Base-by-base conservation (phyloP, 2,329 filamentous ascomycete species). In the Xylariaceae sp. region DNA sequence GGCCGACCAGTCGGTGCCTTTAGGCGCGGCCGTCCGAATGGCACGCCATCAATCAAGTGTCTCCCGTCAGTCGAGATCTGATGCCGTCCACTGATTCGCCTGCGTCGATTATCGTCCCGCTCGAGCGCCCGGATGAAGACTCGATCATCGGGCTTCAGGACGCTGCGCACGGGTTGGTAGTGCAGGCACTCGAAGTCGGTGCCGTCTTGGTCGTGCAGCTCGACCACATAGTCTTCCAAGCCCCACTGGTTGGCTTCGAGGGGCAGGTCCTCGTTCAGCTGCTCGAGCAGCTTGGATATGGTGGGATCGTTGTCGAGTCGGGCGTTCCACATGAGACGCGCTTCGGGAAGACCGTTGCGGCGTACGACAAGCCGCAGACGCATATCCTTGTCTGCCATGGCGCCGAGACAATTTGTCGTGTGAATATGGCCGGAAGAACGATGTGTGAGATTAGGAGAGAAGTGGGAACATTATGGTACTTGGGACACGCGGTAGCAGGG, bases 141-240 rank as follows among this genome's bases (percentile, higher is more conserved):
- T 62, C 90, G 80, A 55, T 96, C 90, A 41, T 93, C 89, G 38
- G 91, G 83, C 52, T 87, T 85, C 43, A 95, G 69, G 9, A 93
- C 70, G 34, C 76, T 74, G 12, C 73, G 70, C 4, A 95, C 75
- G 16, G 77, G 72, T 60, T 88, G 84, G 55, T 88, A 97, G 66
- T 96, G 91, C 42, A 96, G 66, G 54, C 88, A 93, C 65, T 97
- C 91, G 51, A 87, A 96, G 34, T 78, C 81, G 15, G 65, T 69
- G n/a, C 74, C 75, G 29, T 68, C 64, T 19, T 57, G 54, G 41
- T 75, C 72, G 16, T 64, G 64, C 3, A 95, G 73, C 63, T 94
- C 87, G 22, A 95, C 87, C 8, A 78, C 78, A 63, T 97, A 97
- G 60, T 96, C 88, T 56, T 96, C 90, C 3, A 95, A 67, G 0